These are phyloP conservation scores for Metroxylon sagu DNA, from an alignment of 176 grass and related monocot genomes.

Conservation along the genomic window DNA sequence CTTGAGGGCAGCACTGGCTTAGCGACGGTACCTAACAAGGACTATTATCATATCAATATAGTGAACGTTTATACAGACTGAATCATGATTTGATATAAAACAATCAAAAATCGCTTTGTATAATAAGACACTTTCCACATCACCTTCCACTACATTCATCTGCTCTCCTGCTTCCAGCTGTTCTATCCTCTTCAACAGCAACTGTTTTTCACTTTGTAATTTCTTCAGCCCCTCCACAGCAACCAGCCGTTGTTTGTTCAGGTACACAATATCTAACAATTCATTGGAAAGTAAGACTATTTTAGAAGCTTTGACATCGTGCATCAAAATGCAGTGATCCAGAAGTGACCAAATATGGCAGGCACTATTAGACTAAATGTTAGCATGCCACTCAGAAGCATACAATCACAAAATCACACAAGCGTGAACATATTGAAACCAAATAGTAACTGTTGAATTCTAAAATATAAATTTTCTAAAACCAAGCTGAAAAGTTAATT, in stretches of 20 bases:
- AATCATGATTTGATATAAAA: too few species aligned
- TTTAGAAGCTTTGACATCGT: neutral
- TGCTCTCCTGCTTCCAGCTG: conserved; percentile 21
- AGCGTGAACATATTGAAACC: too few species aligned
- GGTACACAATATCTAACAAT: conserved; percentile 34
- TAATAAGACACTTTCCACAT: neutral
- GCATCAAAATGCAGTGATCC: neutral
- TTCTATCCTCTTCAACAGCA: conserved; percentile 29
- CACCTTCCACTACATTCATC: conserved; percentile 4
- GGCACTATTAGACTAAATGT: too few species aligned
- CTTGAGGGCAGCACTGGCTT: conserved; percentile 10
- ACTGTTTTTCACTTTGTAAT: conserved; percentile 27
- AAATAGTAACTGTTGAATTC: too few species aligned
- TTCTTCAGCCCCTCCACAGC: conserved; percentile 40
- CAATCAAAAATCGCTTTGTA: too few species aligned
- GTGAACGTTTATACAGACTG: too few species aligned
- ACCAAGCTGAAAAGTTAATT: too few species aligned
- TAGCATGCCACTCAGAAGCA: too few species aligned
- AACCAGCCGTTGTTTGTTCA: conserved; percentile 41
- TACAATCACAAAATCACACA: too few species aligned
- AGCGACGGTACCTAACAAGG: conserved; percentile 25
- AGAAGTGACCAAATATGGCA: neutral
- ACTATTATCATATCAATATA: too few species aligned
- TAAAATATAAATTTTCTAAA: too few species aligned
- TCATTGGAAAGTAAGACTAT: conserved; percentile 4